These are phyloP conservation scores for Yarrowia sp. DNA, from an alignment of 805 yeast genomes.

Conservation along the genomic window DNA sequence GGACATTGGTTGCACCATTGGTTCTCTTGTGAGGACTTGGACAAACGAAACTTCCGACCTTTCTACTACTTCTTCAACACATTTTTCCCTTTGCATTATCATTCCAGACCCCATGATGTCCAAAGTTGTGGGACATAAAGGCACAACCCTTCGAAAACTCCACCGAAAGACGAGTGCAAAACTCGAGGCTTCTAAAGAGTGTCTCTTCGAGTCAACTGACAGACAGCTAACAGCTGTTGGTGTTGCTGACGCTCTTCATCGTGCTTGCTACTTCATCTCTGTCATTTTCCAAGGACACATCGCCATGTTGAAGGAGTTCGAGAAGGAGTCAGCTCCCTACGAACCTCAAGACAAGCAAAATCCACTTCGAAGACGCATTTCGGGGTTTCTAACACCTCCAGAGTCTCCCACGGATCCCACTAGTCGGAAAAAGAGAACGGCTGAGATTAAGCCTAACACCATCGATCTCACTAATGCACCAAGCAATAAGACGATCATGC, in stretches of 20 bases:
- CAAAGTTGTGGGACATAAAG: neutral
- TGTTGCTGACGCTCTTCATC: neutral
- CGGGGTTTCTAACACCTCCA: neutral
- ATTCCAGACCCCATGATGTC: neutral
- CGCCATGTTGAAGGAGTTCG: too few relatives aligned
- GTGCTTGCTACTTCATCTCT: neutral
- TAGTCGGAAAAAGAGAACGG: neutral
- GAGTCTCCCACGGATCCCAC: neutral
- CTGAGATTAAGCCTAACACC: too few relatives aligned
- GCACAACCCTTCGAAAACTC: neutral
- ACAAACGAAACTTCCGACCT: neutral
- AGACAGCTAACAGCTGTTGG: neutral
- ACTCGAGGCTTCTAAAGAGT: neutral
- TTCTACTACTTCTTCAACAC: too few relatives aligned
- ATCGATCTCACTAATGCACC: too few relatives aligned
- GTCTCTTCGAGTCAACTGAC: neutral
- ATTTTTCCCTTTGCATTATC: neutral
- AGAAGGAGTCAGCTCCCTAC: neutral
- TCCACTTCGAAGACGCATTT: neutral
- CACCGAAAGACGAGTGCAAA: neutral
- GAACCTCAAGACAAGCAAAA: neutral
- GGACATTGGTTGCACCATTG: neutral
- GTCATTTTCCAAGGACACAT: neutral
- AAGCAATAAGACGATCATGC: too few relatives aligned
- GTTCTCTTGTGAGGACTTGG: neutral